These are phyloP conservation scores for Penicillium samsonianum DNA, from an alignment of 495 filamentous ascomycete species.

Conservation along the genomic window DNA sequence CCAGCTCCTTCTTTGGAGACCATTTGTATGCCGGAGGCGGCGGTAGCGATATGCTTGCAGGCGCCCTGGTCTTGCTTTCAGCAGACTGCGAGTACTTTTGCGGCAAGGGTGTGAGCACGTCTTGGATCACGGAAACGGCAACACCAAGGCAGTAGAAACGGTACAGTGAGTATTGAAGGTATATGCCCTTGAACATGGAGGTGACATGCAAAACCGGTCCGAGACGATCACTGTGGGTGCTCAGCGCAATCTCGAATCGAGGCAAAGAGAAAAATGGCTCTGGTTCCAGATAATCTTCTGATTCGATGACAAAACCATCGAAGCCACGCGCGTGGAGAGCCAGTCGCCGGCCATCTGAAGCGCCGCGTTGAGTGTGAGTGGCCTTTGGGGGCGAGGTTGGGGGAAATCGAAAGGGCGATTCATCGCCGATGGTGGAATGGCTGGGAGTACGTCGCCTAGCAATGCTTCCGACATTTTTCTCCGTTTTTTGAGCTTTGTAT, in stretches of 20 bases:
- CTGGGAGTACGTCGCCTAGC: conserved; percentile 57
- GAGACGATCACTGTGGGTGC: conserved; percentile 79
- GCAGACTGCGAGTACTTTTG: conserved; percentile 14
- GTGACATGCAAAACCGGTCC: conserved; percentile 87
- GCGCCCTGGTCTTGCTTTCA: conserved; percentile 15
- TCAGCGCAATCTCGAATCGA: conserved; percentile 80
- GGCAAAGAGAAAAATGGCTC: conserved; percentile 87
- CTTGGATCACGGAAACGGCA: conserved; percentile 71
- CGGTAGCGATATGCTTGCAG: conserved; percentile 26
- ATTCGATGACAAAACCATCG: conserved; percentile 88
- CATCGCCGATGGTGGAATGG: conserved; percentile 54
- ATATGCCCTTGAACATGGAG: conserved; percentile 73
- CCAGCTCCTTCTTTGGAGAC: conserved; percentile 58
- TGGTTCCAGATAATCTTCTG: conserved; percentile 76
- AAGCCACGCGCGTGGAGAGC: conserved; percentile 78
- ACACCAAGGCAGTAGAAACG: conserved; percentile 89
- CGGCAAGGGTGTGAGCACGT: conserved; percentile 63
- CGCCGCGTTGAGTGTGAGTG: conserved; percentile 49
- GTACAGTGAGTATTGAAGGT: conserved; percentile 88
- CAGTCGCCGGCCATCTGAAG: conserved; percentile 82
- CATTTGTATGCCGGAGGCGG: conserved; percentile 33
- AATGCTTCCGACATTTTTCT: conserved; percentile 60
- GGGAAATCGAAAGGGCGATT: conserved; percentile 54
- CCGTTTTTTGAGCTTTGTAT: conserved; percentile 78
- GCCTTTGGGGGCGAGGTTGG: conserved; percentile 63